Evolutionary conservation across 2,329 filamentous ascomycete species (phyloP).

Genomic region (Aspergillus awamori): DNA sequence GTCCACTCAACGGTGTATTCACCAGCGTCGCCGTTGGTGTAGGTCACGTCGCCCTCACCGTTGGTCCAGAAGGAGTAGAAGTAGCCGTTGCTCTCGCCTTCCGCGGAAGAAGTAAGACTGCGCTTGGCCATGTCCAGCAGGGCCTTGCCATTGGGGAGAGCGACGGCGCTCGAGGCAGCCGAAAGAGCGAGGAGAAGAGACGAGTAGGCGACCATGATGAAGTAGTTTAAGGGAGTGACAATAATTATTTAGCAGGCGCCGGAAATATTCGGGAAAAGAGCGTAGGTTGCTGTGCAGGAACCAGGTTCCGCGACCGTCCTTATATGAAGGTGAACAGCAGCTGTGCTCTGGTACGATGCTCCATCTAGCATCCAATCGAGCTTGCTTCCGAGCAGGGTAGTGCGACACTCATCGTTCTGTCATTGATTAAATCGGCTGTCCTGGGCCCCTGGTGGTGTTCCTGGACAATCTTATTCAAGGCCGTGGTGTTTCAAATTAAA

Average conservation of each 20-base stretch:
- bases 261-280: background rate
- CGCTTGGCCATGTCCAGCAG: constrained; percentile 15
- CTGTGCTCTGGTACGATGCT: background rate
- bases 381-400: background rate
- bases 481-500: background rate
- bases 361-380: background rate
- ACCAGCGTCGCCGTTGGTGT: constrained; percentile 50
- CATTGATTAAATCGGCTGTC: background rate
- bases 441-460: background rate
- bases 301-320: background rate
- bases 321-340: background rate
- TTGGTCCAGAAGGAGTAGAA: constrained; percentile 57
- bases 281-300: background rate
- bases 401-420: background rate
- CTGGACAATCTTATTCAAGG: background rate
- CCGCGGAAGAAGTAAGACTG: constrained; percentile 7
- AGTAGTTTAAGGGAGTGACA: background rate
- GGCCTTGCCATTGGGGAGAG: background rate
- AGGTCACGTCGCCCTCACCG: constrained; percentile 47
- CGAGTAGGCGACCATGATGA: constrained; percentile 18
- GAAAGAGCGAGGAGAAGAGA: constrained; percentile 16
- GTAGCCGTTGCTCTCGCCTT: constrained; percentile 47
- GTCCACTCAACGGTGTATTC: constrained; percentile 53
- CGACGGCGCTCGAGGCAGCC: constrained; percentile 12
- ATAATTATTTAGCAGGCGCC: background rate